Evolutionary conservation across 1,284 basidiomycete species (phyloP).

Genomic region (Cystobasidium slooffiae): DNA sequence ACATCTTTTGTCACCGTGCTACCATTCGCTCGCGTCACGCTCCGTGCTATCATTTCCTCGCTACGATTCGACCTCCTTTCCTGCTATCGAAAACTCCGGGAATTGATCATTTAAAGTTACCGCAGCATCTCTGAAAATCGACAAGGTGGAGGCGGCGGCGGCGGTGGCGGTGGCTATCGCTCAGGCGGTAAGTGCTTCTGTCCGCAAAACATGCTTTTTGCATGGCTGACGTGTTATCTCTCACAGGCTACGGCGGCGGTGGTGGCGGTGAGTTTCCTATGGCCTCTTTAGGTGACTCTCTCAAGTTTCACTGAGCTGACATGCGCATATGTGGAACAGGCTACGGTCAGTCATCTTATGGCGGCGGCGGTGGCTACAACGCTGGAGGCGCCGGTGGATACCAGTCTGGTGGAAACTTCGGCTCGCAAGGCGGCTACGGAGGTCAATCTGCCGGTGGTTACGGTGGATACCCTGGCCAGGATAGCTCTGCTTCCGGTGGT

Average conservation of each 20-base stretch:
- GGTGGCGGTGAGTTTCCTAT: neutral
- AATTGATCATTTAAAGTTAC: constrained; percentile 32
- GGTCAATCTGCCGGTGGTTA: constrained; percentile 22
- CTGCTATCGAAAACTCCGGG: neutral
- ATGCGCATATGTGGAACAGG: neutral
- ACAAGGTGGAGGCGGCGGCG: constrained; percentile 49
- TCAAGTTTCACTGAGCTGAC: neutral
- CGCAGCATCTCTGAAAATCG: constrained; percentile 41
- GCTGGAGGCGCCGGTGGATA: constrained; percentile 3
- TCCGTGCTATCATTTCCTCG: neutral
- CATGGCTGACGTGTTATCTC: neutral
- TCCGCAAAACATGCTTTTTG: neutral
- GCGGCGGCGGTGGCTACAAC: constrained; percentile 20
- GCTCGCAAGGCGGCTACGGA: neutral
- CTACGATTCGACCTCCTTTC: neutral
- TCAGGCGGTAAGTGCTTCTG: constrained; percentile 6
- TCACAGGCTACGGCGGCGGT: constrained; percentile 9
- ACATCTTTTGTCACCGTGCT: neutral
- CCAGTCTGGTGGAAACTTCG: constrained; percentile 4
- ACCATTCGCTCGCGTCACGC: constrained; percentile 19
- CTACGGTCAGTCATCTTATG: neutral
- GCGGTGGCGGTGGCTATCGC: constrained; percentile 27
- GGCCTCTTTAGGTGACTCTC: neutral
- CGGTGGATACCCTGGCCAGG: constrained; percentile 20
- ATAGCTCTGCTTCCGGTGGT: constrained; percentile 8